Evolutionary conservation across 2,329 filamentous ascomycete species (phyloP), one percentile per base, ranked within the genome.

Genomic region (Echinosphaeria canescens): DNA sequence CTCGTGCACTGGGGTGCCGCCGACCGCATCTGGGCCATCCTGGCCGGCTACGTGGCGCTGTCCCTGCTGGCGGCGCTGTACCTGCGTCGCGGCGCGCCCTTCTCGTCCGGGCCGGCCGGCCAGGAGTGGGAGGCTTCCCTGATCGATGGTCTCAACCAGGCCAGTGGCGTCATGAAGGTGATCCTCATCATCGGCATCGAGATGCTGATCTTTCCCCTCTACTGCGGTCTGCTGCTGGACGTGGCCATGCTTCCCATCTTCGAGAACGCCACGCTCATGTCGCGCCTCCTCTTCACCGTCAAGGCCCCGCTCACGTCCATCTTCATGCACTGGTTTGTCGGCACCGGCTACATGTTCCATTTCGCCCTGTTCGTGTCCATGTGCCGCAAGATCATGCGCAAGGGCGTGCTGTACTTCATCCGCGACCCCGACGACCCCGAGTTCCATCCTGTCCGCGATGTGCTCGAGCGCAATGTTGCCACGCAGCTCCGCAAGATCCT

Each of bases 331-430:
- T 98, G 88, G 88, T 98, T 98, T 42, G 75, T 93, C 30, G 88
- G 88, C 26, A 98, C 88, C 4, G 91, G 84, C 34, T 98, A 98
- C 49, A 98, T 98, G 90, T 98, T 98, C 52, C 88, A 98, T 46
- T 98, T 98, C 45, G 88, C 88, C 5, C 63, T 98, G 3, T 98
- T 98, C 44, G 88, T 98, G 12, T 90, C 84, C 30, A 95, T 98
- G 84, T 98, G 88, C 49, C 74, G 88, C 34, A 93, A 92, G 53
- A 92, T 95, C 31, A 79, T 98, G 74, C 74, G 88, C 34, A 81
- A 71, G 37, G 88, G 88, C 27, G 88, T 98, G 22, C 58, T 98
- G 31, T 95, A 93, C 54, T 98, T 98, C 47, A 98, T 98, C 39
- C 71, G 88, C 34, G 90, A 98, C 46, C 88, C 88, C 5, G 90